Evolutionary conservation across 805 yeast species (phyloP).

Genomic region (Candida sithepensis): DNA sequence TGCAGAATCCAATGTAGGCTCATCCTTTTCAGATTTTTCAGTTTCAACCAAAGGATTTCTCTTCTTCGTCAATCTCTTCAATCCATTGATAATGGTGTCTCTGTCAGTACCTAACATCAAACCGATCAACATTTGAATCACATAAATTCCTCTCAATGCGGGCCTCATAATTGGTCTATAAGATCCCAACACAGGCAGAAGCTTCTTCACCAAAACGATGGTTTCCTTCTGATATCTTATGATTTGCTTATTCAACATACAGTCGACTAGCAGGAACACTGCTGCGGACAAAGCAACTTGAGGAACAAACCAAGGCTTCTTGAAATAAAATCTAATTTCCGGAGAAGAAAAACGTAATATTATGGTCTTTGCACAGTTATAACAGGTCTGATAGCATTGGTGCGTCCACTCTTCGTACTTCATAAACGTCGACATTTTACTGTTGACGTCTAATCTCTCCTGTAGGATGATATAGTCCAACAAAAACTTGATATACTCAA

Average conservation of each 20-base stretch:
- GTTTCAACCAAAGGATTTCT: background rate
- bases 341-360: conserved; percentile 14
- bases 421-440: conserved; percentile 28
- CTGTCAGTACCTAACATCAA: conserved; percentile 17
- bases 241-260: conserved; percentile 22
- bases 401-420: conserved; percentile 22
- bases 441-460: conserved; percentile 28
- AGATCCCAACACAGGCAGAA: conserved; percentile 21
- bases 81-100: conserved; percentile 3
- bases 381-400: conserved; percentile 20
- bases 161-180: conserved; percentile 25
- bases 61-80: conserved; percentile 10
- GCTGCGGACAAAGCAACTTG: conserved; percentile 25
- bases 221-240: conserved; percentile 15
- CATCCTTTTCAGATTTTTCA: background rate
- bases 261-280: conserved; percentile 28
- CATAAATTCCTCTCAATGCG: conserved; percentile 29
- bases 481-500: conserved; percentile 19
- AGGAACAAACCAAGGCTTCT: conserved; percentile 23
- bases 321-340: conserved; percentile 15
- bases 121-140: conserved; percentile 22
- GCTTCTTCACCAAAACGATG: conserved; percentile 11
- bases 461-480: conserved; percentile 15
- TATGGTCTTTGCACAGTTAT: conserved; percentile 17
- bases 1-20: background rate